Evolutionary conservation across 2,329 filamentous ascomycete species (phyloP).

Genomic region (Pseudogymnoascus sp.): DNA sequence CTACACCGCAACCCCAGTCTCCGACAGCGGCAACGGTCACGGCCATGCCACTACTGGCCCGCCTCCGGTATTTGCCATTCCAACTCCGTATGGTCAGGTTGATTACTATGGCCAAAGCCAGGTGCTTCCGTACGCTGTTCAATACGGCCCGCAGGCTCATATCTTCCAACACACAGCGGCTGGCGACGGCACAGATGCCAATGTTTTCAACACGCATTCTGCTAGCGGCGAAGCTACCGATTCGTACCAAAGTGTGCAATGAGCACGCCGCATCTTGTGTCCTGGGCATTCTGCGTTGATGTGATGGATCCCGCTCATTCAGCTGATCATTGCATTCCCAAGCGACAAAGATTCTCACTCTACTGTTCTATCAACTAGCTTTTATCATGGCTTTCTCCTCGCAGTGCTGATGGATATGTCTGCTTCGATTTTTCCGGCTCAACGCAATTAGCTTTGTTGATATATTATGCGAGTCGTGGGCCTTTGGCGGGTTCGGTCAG

Average conservation of each 20-base stretch:
- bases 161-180: background rate
- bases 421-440: background rate
- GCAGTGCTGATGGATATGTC: background rate
- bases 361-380: background rate
- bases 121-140: conserved; percentile 1
- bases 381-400: background rate
- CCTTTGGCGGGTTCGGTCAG: background rate
- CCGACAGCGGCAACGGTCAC: background rate
- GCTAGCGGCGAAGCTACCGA: background rate
- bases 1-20: background rate
- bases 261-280: background rate
- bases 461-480: background rate
- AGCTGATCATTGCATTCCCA: background rate
- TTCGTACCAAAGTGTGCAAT: background rate
- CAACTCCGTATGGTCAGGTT: background rate
- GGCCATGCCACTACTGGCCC: background rate
- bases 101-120: conserved; percentile 1
- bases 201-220: background rate
- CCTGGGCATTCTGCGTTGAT: background rate
- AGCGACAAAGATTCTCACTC: background rate
- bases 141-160: conserved; percentile 2
- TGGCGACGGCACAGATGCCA: background rate
- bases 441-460: background rate
- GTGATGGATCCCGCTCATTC: background rate
- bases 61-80: conserved; percentile 5